phyloP scores from a whole-genome alignment of 1,139 yeast genomes.

The Kodamaea suecica region DNA sequence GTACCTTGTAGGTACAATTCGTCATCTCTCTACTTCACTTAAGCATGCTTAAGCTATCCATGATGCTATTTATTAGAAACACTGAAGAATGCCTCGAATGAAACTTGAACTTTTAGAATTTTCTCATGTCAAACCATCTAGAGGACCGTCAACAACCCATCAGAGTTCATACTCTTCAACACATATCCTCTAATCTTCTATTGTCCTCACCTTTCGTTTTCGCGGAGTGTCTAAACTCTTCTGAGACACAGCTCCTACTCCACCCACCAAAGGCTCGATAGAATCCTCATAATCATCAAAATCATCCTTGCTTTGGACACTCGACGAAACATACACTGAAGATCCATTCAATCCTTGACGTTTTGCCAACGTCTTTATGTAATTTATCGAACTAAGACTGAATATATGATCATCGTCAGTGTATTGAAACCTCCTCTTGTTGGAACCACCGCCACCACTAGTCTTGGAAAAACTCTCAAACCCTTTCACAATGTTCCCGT shows the following conservation, averaged over 20 bases:
- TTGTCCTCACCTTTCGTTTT: constrained; percentile 32
- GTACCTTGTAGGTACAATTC: too few species aligned
- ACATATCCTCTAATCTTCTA: constrained; percentile 27
- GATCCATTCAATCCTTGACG: constrained; percentile 19
- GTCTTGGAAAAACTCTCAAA: constrained; percentile 76
- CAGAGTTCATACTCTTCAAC: not conserved
- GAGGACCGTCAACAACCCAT: too few species aligned
- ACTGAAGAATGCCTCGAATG: too few species aligned
- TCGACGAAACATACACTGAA: constrained; percentile 2
- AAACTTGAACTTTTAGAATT: too few species aligned
- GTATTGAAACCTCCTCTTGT: constrained; percentile 54
- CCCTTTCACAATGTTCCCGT: constrained; percentile 85
- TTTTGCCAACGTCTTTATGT: constrained; percentile 58
- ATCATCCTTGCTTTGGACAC: constrained; percentile 28
- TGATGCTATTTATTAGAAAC: too few species aligned
- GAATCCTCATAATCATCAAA: constrained; percentile 47
- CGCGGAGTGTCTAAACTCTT: constrained; percentile 26
- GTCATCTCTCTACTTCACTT: too few species aligned
- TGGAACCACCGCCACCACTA: constrained; percentile 30
- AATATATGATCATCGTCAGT: constrained; percentile 84
- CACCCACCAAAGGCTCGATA: constrained; percentile 28
- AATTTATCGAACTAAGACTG: constrained; percentile 74
- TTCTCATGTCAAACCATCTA: too few species aligned
- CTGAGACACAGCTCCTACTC: constrained; percentile 3
- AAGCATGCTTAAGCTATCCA: too few species aligned